Evolutionary conservation across 805 yeast genomes (phyloP).

Genomic region (Candida taoyuanica): DNA sequence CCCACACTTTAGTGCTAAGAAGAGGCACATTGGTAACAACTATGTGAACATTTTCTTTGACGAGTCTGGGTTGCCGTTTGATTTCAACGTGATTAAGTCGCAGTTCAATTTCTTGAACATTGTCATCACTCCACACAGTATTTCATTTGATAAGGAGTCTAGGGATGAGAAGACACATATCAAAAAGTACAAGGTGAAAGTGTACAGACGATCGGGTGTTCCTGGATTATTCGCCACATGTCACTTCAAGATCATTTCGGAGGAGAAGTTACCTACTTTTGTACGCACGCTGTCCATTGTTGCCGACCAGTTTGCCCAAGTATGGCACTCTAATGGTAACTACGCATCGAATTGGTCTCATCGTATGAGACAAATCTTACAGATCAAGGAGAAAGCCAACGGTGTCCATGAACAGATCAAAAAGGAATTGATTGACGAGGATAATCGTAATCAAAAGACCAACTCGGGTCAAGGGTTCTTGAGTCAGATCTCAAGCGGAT

Average conservation of each 20-base stretch:
- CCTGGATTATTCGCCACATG: slow-evolving; percentile 75
- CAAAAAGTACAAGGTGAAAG: slow-evolving; percentile 55
- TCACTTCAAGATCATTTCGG: slow-evolving; percentile 66
- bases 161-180: slow-evolving; percentile 17
- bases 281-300: slow-evolving; percentile 62
- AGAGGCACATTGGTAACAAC: slow-evolving; percentile 83
- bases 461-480: slow-evolving; percentile 23
- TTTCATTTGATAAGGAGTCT: slow-evolving; percentile 18
- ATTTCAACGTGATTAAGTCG: slow-evolving; percentile 64
- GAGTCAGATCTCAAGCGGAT: slow-evolving; percentile 16
- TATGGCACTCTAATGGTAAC: slow-evolving; percentile 62
- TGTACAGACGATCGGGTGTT: slow-evolving; percentile 60
- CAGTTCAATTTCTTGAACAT: slow-evolving; percentile 83
- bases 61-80: slow-evolving; percentile 64
- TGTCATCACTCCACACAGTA: slow-evolving; percentile 63
- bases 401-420: slow-evolving; percentile 14
- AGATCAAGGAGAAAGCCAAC: slow-evolving; percentile 30
- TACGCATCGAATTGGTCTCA: slow-evolving; percentile 65
- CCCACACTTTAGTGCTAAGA: slow-evolving; percentile 47
- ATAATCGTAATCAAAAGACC: slow-evolving; percentile 10
- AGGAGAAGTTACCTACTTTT: slow-evolving; percentile 53
- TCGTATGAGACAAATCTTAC: slow-evolving; percentile 51
- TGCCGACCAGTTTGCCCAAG: slow-evolving; percentile 67
- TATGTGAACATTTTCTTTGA: slow-evolving; percentile 78
- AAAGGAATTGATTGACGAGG: slow-evolving; percentile 7